phyloP scores from a whole-genome alignment of 2,329 filamentous ascomycete species.

The Verticillium isaacii region DNA sequence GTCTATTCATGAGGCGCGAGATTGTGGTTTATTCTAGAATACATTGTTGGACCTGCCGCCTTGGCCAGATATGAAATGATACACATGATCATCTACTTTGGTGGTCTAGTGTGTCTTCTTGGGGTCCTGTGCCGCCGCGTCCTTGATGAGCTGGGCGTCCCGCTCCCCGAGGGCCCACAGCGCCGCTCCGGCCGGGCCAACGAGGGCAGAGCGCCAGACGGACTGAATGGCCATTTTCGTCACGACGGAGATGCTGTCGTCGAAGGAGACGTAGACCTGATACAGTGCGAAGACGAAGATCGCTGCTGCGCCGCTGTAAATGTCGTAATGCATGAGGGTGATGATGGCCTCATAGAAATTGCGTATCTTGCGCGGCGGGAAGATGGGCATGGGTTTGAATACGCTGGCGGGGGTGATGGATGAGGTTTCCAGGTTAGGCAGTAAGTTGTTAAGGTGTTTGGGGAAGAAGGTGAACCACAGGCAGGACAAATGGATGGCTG shows the following conservation, averaged over 20 bases:
- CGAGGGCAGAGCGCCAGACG: slow-evolving; percentile 3
- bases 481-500: slow-evolving; percentile 4
- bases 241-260: not conserved
- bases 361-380: slow-evolving; percentile 2
- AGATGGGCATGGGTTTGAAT: slow-evolving; percentile 9
- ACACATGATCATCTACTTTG: not conserved
- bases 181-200: slow-evolving; percentile 14
- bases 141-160: slow-evolving; percentile 6
- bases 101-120: slow-evolving; percentile 1
- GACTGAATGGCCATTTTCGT: slow-evolving; percentile 4
- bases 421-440: not conserved
- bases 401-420: not conserved
- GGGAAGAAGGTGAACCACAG: slow-evolving; percentile 5
- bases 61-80: not conserved
- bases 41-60: no score
- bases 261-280: slow-evolving; percentile 7
- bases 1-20: no score
- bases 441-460: not conserved
- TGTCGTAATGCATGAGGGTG: slow-evolving; percentile 17
- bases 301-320: slow-evolving; percentile 12
- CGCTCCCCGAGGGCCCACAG: slow-evolving; percentile 15
- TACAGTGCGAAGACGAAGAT: slow-evolving; percentile 9
- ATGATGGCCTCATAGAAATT: slow-evolving; percentile 6
- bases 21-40: no score
- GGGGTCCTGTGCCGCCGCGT: not conserved